Evolutionary conservation across 2,329 filamentous ascomycete genomes (phyloP).

Genomic region (Polychaeton citri): DNA sequence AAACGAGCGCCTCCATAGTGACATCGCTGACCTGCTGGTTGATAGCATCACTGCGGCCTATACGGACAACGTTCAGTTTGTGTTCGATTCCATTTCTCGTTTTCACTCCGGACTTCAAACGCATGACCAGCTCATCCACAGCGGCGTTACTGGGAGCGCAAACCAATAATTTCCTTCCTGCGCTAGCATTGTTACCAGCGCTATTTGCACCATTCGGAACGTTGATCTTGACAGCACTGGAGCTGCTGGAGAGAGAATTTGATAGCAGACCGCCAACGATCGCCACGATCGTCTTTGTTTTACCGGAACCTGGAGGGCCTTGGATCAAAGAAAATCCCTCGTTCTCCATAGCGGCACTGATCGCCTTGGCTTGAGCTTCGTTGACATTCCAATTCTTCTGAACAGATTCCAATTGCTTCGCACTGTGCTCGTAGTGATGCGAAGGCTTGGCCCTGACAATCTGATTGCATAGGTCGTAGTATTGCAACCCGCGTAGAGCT

Average conservation of each 20-base stretch:
- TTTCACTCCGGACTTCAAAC: conserved; percentile 77
- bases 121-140: conserved; percentile 87
- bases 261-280: conserved; percentile 82
- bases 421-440: conserved; percentile 67
- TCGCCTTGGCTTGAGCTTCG: conserved; percentile 75
- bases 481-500: conserved; percentile 77
- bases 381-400: conserved; percentile 75
- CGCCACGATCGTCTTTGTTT: conserved; percentile 95
- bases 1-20: conserved; percentile 84
- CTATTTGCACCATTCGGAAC: conserved; percentile 18
- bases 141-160: conserved; percentile 98
- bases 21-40: conserved; percentile 82
- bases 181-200: conserved; percentile 12
- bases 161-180: conserved; percentile 75
- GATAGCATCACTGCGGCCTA: conserved; percentile 85
- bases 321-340: conserved; percentile 96
- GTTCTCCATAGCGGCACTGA: conserved; percentile 84
- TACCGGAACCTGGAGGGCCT: conserved; percentile 88
- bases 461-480: conserved; percentile 91
- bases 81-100: conserved; percentile 58
- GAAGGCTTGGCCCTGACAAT: conserved; percentile 82
- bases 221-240: conserved; percentile 19
- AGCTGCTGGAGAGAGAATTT: conserved; percentile 38
- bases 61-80: conserved; percentile 74
- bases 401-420: conserved; percentile 55